Conservation (phyloP, 2,329 filamentous ascomycete genomes). For the Leptographium flavum region DNA sequence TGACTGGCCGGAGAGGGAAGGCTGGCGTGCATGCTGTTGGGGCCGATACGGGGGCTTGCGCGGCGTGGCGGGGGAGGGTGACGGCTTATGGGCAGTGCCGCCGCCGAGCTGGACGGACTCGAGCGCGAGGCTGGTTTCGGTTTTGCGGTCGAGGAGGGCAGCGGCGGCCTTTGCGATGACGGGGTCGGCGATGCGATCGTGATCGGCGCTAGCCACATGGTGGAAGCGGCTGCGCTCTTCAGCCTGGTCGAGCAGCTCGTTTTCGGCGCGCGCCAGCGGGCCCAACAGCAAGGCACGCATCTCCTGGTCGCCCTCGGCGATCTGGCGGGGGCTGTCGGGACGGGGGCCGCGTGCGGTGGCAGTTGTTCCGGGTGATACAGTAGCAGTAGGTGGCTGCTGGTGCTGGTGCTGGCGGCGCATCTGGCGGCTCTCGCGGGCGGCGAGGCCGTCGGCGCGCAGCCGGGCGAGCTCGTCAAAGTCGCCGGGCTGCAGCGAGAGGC, state of each 20-base stretch:
- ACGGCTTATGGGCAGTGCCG: background rate
- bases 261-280: constrained; percentile 8
- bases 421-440: background rate
- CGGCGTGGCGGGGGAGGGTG: background rate
- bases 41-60: background rate
- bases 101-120: background rate
- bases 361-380: too few relatives aligned
- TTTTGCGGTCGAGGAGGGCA: background rate
- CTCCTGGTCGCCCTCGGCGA: constrained; percentile 8
- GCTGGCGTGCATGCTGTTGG: background rate
- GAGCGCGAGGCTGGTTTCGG: background rate
- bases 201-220: background rate
- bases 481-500: background rate
- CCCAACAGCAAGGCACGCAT: constrained; percentile 5
- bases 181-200: background rate
- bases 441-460: background rate
- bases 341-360: background rate
- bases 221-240: background rate
- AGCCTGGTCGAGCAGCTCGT: constrained; percentile 5
- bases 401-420: background rate
- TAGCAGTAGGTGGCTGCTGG: too few relatives aligned
- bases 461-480: background rate
- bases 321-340: background rate
- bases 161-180: background rate
- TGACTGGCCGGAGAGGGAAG: background rate